Conservation (phyloP, 2,329 filamentous ascomycete species). For the Teratosphaeriaceae sp. region DNA sequence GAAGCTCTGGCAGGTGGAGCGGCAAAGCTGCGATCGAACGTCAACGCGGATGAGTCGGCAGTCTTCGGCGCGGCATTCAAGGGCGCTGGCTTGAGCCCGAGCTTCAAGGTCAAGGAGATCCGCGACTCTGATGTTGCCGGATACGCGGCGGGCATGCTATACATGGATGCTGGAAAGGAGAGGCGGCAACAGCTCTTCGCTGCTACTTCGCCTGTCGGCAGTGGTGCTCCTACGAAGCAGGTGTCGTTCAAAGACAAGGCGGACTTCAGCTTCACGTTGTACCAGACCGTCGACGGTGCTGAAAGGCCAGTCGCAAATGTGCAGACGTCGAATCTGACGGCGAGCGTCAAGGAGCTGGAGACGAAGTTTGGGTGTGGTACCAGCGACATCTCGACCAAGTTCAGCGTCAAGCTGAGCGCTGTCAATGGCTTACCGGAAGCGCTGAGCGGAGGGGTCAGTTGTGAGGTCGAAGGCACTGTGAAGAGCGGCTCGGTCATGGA, state of each 20-base stretch:
- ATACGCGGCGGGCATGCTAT: conserved; percentile 71
- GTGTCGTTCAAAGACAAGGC: conserved; percentile 74
- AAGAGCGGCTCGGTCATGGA: conserved; percentile 80
- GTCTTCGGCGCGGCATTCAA: conserved; percentile 95
- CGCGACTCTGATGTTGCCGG: conserved; percentile 67
- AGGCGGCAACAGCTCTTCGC: conserved; percentile 80
- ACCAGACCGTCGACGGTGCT: conserved; percentile 57
- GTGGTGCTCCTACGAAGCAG: conserved; percentile 60
- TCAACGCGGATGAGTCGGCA: conserved; percentile 94
- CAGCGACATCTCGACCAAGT: conserved; percentile 71
- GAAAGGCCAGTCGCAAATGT: conserved; percentile 61
- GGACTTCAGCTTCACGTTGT: conserved; percentile 75
- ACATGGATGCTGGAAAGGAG: conserved; percentile 57
- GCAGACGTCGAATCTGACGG: conserved; percentile 78
- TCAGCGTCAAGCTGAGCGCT: conserved; percentile 64
- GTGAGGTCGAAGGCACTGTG: conserved; percentile 65
- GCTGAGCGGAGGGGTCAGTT: conserved; percentile 69
- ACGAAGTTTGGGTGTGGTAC: conserved; percentile 71
- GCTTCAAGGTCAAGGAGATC: conserved; percentile 98
- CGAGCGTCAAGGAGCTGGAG: conserved; percentile 69
- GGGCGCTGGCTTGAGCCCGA: conserved; percentile 83
- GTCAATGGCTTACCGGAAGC: conserved; percentile 77
- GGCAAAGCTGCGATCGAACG: conserved; percentile 82
- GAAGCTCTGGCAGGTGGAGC: conserved; percentile 65
- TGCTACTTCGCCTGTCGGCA: conserved; percentile 64